Base-by-base conservation (phyloP, 2,329 filamentous ascomycete genomes). In the Scleromitrula shiraiana region DNA sequence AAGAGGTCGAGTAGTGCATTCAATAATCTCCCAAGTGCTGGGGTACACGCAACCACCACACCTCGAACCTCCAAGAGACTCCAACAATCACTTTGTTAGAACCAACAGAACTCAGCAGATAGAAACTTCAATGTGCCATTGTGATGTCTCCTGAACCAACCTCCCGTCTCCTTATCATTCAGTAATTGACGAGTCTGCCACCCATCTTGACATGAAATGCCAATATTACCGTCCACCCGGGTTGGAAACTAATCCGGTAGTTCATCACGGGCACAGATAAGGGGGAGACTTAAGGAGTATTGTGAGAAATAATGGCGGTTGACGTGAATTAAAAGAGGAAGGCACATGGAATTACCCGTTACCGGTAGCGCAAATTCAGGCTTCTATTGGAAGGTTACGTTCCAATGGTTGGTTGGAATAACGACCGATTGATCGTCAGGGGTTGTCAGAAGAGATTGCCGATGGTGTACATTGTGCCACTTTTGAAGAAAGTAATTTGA, bases 371-470 rank as follows among this genome's bases (percentile, higher is more conserved):
- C 19, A 32, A 40, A 15, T 27, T 39, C 27, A 40, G 17, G 26
- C 12, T 23, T 32, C 27, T 40, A 19, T 17, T 20, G 30, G 23
- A 44, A 44, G 41, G 23, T 37, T 24, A 26, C 23, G 19, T 44
- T n/a, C 5, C 8, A 23, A 9, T 35, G 12, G 10, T 29, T n/a
- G 30, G 26, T 37, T n/a, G 30, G 26, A 24, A 37, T 35, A 44
- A 29, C 40, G 35, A 17, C 43, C 43, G 43, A 26, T 4, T 19
- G 43, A 46, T 46, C 35, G 6, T 19, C 43, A 40, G 26, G 43
- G 43, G 35, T 32, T 15, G 8, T n/a, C n/a, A n/a, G n/a, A n/a
- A n/a, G 30, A 46, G 35, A 46, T 46, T 40, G 43, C 35, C 43
- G 43, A 46, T 23, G 29, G 39, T 3, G 17, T 33, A 33, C 30